Conservation (phyloP, 2,329 filamentous ascomycete genomes). For the Stemphylium vesicarium region DNA sequence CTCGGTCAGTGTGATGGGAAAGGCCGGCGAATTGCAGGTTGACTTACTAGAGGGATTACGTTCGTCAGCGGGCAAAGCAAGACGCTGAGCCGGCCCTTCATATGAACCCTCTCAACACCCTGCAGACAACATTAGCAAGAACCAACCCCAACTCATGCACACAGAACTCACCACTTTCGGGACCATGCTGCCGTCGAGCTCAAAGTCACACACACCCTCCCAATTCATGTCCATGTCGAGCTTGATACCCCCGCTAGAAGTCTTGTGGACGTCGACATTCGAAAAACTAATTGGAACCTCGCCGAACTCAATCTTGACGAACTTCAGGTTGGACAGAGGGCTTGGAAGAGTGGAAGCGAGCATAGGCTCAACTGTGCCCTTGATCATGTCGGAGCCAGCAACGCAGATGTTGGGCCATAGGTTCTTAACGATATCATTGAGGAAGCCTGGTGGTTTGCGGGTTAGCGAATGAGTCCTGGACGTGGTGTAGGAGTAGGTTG, state of each 20-base stretch:
- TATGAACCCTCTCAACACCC: conserved; percentile 55
- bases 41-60: conserved; percentile 54
- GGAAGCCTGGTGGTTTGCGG: conserved; percentile 44
- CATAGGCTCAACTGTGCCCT: conserved; percentile 58
- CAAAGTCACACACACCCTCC: conserved; percentile 57
- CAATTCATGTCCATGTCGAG: conserved; percentile 57
- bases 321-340: conserved; percentile 52
- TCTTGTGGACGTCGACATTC: conserved; percentile 56
- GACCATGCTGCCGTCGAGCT: conserved; percentile 55
- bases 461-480: not conserved
- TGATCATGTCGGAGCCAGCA: conserved; percentile 53
- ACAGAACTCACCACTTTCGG: conserved; percentile 47
- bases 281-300: conserved; percentile 50
- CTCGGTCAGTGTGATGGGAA: conserved; percentile 9
- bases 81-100: conserved; percentile 54
- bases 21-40: not conserved
- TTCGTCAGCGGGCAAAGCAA: conserved; percentile 56
- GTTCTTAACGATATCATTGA: conserved; percentile 57
- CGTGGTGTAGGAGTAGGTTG: not conserved
- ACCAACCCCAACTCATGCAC: not conserved
- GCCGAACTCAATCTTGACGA: conserved; percentile 57
- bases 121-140: conserved; percentile 18
- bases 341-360: conserved; percentile 55
- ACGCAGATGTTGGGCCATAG: conserved; percentile 59
- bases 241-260: conserved; percentile 54